phyloP scores from a whole-genome alignment of 2,329 filamentous ascomycete species.

The Aspergillus piperis region DNA sequence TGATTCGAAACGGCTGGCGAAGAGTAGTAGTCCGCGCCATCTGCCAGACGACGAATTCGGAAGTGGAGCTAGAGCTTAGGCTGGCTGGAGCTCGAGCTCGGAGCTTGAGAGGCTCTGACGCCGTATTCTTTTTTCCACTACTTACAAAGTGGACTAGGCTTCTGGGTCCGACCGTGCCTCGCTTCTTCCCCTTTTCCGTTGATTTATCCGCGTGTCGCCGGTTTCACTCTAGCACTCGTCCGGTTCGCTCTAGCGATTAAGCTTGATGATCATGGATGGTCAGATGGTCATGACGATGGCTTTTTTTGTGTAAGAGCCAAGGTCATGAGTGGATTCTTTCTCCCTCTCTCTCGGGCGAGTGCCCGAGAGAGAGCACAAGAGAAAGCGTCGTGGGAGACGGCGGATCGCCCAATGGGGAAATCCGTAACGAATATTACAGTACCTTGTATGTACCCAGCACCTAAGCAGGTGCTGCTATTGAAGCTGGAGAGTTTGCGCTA shows the following conservation, averaged over 20 bases:
- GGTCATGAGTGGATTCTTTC: not conserved
- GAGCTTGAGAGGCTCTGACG: not conserved
- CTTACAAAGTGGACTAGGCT: too few relatives aligned
- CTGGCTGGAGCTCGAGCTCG: not conserved
- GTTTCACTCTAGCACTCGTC: not conserved
- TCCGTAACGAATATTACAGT: slow-evolving; percentile 10
- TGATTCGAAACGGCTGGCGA: slow-evolving; percentile 12
- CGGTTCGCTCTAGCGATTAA: slow-evolving; percentile 9
- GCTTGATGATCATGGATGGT: slow-evolving; percentile 14
- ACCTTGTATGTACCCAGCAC: not conserved
- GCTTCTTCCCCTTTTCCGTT: not conserved
- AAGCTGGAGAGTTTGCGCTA: not conserved
- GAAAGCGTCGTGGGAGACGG: not conserved
- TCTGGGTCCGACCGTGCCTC: not conserved
- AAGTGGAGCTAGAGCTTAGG: slow-evolving; percentile 7
- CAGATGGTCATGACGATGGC: not conserved
- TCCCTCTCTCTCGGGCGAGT: not conserved
- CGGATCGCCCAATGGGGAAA: slow-evolving; percentile 19
- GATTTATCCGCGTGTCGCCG: not conserved
- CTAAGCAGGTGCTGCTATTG: not conserved
- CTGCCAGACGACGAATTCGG: slow-evolving; percentile 13
- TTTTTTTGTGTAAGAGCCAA: not conserved
- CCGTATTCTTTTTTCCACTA: not conserved
- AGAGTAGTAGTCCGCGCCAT: slow-evolving; percentile 8
- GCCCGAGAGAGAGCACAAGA: not conserved